Evolutionary conservation across 176 grass and related monocot genomes (phyloP), one percentile per base, ranked within the genome.

Genomic region (Luzula sylvatica): DNA sequence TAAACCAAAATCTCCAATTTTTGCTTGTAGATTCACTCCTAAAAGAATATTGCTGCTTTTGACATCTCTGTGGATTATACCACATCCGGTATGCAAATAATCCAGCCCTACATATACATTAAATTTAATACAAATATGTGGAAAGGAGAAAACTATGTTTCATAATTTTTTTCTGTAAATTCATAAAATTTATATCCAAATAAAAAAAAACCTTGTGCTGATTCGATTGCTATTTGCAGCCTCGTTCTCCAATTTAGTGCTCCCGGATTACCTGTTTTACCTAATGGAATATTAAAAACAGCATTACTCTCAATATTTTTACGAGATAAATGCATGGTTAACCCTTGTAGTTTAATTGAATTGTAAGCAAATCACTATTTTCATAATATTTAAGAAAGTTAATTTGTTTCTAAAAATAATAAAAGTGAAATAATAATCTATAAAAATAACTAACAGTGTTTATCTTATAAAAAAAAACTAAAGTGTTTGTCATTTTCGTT

Each of bases 1-100:
- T 4, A 86, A 12, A 28, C 82, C 82, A 40, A 86, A 79, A 66
- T 86, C 75, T 8, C 65, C 46, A 20, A 86, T 55, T 49, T 72
- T 86, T 1, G 60, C 70, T 53, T 38, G 8, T 14, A 75, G 8
- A 30, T 79, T 22, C 15, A 22, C 28, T 8, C 46, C 65, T 26
- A 86, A 44, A 26, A 75, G 81, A 70, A 79, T 84, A 54, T 79
- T 84, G 16, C 18, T 41, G 0, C 51, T 26, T 60, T 79, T 85
- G 22, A 75, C 27, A 53, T 79, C 75, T 27, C 70, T 65, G 20
- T 84, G 75, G 48, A 79, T 21, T 78, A 84, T 66, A 2, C 69
- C 38, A 1, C 70, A 84, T 59, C 65, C 52, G 3, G 46, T 79
- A 49, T 84, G 75, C 22, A 84, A 8, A 58, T 79, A 84, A 25